Base-by-base conservation (phyloP, 1,284 basidiomycete species). In the Naganishia cerealis region DNA sequence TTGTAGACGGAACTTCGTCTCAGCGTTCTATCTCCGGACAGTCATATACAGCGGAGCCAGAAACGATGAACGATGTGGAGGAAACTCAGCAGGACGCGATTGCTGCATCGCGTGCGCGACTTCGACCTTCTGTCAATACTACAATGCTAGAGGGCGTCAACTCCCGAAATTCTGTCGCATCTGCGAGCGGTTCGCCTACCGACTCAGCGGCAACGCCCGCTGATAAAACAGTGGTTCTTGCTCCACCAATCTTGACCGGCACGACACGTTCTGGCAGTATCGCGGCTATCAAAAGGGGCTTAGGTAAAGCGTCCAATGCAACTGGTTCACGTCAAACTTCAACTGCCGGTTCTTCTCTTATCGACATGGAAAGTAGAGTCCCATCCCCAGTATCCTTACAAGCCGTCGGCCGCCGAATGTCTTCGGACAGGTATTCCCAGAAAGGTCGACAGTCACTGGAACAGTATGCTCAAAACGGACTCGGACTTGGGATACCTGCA, bases 201-300 rank as follows among this genome's bases (percentile, higher is more conserved):
- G 42, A 21, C 24, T 18, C 26, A 10, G 53, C 50, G 26, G 24
- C 50, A 13, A 13, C 61, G n/a, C 33, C 50, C 21, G 61, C 61
- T 4, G 61, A 53, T 16, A 21, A 40, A 29, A 21, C 43, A 39
- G 61, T 63, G 10, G 61, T 42, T 29, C 61, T 63, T 8, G 61
- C 61, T 10, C 61, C 61, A 40, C 61, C 61, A 16, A 38, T 63
- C 10, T 18, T 63, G 50, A 52, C 38, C 13, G 61, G 61, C 18
- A 63, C 61, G 16, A 63, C 61, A 9, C 61, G 61, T 24, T 54
- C 61, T 12, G 61, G 61, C 38, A 63, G 61, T 38, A 63, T 63
- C 24, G 61, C 61, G 13, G 61, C 61, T 12, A 63, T 63, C 38
- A 63, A 63, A 16, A 52, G 61, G 29, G 61, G 61, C 7, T 16